A percentile compares a stretch with the other conserved stretches of the same genome.
phyloP scores from a whole-genome alignment of 2,329 filamentous ascomycete genomes.

The Aspergillus awamori region DNA sequence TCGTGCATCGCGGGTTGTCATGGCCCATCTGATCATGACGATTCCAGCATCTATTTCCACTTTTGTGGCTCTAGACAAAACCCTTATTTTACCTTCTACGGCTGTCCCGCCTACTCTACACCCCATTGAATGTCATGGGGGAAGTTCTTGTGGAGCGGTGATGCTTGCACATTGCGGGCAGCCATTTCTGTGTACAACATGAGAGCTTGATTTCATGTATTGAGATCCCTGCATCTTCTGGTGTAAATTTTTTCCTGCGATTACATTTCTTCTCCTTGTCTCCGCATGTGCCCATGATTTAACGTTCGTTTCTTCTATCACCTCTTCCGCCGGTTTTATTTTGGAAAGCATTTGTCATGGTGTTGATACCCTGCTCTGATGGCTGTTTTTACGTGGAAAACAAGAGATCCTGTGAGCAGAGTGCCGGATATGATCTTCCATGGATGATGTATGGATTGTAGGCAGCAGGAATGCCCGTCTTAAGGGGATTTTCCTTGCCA shows the following conservation, averaged over 20 bases:
- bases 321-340: constrained; percentile 16
- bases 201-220: constrained; percentile 12
- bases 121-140: not conserved
- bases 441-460: constrained; percentile 1
- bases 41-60: not conserved
- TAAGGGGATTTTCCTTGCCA: not conserved
- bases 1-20: not conserved
- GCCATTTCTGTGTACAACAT: constrained; percentile 26
- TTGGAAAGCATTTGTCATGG: constrained; percentile 44
- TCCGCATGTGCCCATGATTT: constrained; percentile 39
- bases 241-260: constrained; percentile 34
- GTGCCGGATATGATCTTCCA: constrained; percentile 12
- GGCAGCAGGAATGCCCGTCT: not conserved
- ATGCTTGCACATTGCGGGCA: constrained; percentile 1
- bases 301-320: constrained; percentile 28
- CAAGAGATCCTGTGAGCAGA: constrained; percentile 16
- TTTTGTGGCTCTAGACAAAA: not conserved
- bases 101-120: not conserved
- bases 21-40: not conserved
- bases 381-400: constrained; percentile 29
- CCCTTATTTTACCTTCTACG: not conserved
- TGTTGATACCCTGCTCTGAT: constrained; percentile 48
- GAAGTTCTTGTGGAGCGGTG: not conserved
- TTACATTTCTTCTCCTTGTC: constrained; percentile 16
- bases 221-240: constrained; percentile 23